Percentiles rank a stretch among this genome's conserved stretches.
These are phyloP conservation scores for Carallia pectinifolia DNA, from an alignment of 345 rosid species.

Conservation along the genomic window DNA sequence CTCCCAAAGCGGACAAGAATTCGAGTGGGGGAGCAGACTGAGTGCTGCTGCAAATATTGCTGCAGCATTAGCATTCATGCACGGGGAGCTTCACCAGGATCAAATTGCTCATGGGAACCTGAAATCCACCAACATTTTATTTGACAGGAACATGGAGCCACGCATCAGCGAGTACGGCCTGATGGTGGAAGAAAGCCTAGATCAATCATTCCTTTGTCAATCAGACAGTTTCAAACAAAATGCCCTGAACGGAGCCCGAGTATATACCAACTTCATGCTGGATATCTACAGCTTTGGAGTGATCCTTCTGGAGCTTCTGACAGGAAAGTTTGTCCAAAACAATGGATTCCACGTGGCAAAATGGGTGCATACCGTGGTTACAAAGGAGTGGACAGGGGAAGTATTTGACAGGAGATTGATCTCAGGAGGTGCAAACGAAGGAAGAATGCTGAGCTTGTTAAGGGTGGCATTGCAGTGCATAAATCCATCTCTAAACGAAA, in stretches of 20 bases:
- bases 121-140: conserved; percentile 55
- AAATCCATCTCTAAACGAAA: conserved; percentile 31
- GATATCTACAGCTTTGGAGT: conserved; percentile 48
- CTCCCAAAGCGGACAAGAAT: conserved; percentile 29
- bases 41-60: conserved; percentile 41
- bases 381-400: conserved; percentile 64
- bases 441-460: conserved; percentile 51
- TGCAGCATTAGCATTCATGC: conserved; percentile 44
- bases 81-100: conserved; percentile 36
- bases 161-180: conserved; percentile 59
- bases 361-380: conserved; percentile 52
- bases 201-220: conserved; percentile 17
- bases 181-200: conserved; percentile 33
- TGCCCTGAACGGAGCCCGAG: not conserved
- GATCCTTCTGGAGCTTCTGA: conserved; percentile 63
- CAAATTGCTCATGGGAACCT: conserved; percentile 60
- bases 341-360: conserved; percentile 42
- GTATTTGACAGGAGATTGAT: conserved; percentile 47
- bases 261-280: conserved; percentile 25
- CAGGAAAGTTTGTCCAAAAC: conserved; percentile 49
- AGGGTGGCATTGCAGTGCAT: conserved; percentile 53
- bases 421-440: conserved; percentile 47
- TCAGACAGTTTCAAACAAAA: conserved; percentile 9
- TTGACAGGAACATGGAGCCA: conserved; percentile 49
- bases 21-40: conserved; percentile 55